These are phyloP conservation scores for Salix viminalis DNA, from an alignment of 345 rosid genomes.

Conservation along the genomic window DNA sequence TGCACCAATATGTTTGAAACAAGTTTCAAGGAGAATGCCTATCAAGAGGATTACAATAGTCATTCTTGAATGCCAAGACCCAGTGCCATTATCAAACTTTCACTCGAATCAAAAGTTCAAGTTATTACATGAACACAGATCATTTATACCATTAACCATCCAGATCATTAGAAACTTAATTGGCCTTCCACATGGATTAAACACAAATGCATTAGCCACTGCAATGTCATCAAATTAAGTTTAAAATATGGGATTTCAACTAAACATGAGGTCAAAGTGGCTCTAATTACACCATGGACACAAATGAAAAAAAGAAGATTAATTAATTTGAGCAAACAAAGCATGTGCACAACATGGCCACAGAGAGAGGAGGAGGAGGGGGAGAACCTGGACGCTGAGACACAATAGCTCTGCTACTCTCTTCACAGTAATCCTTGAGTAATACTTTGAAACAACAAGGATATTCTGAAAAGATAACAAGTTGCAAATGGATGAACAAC, in stretches of 20 bases:
- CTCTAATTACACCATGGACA: neutral
- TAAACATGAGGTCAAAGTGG: neutral
- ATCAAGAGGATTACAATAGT: neutral
- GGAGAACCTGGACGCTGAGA: conserved; percentile 63
- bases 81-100: neutral
- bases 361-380: neutral
- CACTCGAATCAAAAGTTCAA: neutral
- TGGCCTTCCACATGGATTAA: neutral
- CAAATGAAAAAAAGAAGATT: neutral
- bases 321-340: neutral
- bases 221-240: neutral
- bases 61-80: neutral
- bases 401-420: conserved; percentile 90
- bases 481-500: neutral
- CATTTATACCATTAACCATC: neutral
- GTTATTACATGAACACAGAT: neutral
- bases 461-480: conserved; percentile 65
- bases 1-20: neutral
- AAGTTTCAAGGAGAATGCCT: neutral
- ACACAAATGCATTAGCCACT: neutral
- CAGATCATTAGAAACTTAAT: neutral
- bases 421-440: conserved; percentile 77
- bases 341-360: neutral
- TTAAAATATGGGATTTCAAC: neutral
- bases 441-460: conserved; percentile 91